phyloP scores from a whole-genome alignment of 1,284 basidiomycete species.

The Ganoderma leucocontextum region DNA sequence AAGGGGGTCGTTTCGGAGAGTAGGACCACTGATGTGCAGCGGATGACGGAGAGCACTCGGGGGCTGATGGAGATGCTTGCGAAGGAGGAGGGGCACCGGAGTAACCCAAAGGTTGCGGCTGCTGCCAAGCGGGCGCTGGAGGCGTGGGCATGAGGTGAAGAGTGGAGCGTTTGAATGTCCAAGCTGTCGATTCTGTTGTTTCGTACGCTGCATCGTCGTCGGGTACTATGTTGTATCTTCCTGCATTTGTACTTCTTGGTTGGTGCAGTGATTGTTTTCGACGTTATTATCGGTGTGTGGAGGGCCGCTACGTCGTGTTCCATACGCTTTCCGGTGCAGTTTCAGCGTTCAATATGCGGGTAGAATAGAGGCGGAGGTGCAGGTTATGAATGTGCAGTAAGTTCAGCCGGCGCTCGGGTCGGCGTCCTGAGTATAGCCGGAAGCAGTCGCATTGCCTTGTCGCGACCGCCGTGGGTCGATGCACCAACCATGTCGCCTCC shows the following conservation, averaged over 20 bases:
- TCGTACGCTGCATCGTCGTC: background rate
- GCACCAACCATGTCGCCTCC: slow-evolving; percentile 8
- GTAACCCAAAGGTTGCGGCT: too few relatives aligned
- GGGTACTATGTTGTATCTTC: slow-evolving; percentile 4
- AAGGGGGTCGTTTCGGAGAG: slow-evolving; percentile 52
- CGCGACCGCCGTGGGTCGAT: too few relatives aligned
- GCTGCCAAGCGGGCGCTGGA: too few relatives aligned
- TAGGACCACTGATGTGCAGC: slow-evolving; percentile 42
- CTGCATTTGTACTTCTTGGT: slow-evolving; percentile 20
- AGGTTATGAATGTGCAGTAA: too few relatives aligned
- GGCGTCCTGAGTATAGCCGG: slow-evolving; percentile 7
- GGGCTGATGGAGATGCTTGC: too few relatives aligned
- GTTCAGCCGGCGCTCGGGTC: slow-evolving; percentile 10
- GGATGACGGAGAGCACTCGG: too few relatives aligned
- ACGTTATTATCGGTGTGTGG: too few relatives aligned
- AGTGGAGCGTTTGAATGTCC: background rate
- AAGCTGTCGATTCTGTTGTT: slow-evolving; percentile 2
- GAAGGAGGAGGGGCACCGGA: too few relatives aligned
- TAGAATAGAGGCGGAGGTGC: too few relatives aligned
- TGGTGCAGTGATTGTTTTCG: background rate
- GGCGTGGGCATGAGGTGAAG: slow-evolving; percentile 36
- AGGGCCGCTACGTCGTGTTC: background rate
- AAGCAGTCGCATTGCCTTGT: background rate
- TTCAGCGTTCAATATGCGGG: background rate
- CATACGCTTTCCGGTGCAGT: background rate